phyloP scores from a whole-genome alignment of 345 rosid species.

The Gynandropsis gynandra region DNA sequence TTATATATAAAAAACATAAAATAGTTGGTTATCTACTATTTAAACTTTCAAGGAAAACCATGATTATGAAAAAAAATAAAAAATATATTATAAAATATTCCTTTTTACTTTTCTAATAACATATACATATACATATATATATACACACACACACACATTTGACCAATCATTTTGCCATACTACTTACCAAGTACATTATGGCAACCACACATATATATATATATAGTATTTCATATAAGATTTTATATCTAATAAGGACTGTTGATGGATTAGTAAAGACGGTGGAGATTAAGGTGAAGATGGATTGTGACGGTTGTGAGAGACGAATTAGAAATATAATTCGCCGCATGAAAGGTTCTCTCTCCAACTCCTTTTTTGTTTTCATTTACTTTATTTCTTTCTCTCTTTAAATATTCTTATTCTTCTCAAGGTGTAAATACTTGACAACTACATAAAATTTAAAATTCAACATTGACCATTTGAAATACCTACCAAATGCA shows the following conservation, averaged over 20 bases:
- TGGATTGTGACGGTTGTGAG: conserved; percentile 99
- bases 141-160: conserved; percentile 10
- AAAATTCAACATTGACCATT: too few relatives aligned
- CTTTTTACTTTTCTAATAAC: too few relatives aligned
- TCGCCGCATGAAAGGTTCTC: conserved; percentile 63
- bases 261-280: conserved; percentile 40
- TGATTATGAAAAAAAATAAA: too few relatives aligned
- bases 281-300: conserved; percentile 91
- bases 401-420: neutral
- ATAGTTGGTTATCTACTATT: too few relatives aligned
- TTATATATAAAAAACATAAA: too few relatives aligned
- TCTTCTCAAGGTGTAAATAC: too few relatives aligned
- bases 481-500: too few relatives aligned
- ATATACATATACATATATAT: neutral
- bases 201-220: too few relatives aligned
- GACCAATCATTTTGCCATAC: neutral
- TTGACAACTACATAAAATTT: too few relatives aligned
- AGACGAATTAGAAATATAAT: conserved; percentile 76
- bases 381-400: neutral
- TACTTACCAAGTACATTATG: neutral
- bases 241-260: neutral
- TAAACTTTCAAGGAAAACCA: too few relatives aligned
- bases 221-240: conserved; percentile 6
- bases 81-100: too few relatives aligned
- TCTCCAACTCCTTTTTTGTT: conserved; percentile 2